Base-by-base conservation (phyloP, 495 filamentous ascomycete species). In the Aspergillus affinis region DNA sequence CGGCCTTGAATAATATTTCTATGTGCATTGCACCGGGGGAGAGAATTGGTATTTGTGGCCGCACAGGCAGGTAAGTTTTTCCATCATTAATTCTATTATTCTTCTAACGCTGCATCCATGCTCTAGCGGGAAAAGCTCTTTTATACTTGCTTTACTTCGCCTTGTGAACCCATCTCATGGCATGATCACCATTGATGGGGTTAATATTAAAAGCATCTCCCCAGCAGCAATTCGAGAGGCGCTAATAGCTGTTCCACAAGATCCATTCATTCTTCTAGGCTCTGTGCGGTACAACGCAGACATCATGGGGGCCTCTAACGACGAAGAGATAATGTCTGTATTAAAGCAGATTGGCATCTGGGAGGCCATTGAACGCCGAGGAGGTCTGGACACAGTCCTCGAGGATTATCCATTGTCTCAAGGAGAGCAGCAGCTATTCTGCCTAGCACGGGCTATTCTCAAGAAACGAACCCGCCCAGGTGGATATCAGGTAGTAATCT, bases 341-440 rank as follows among this genome's bases (percentile, higher is more conserved):
- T 65, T 85, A 2, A 29, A 70, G 19, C 66, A 61, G 18, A 75
- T 78, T 18, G 68, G 74, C 55, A 59, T 82, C 12, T 70, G 71
- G 72, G 63, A 74, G 12, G 20, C 74, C 12, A 67, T 83, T 27
- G 55, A 70, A 17, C 62, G 63, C 15, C 70, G 73, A 53, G 76
- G 77, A 19, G 77, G 79, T 0, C 55, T 82, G 6, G 75, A 79
- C 54, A 63, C 64, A 7, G 68, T 72, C 4, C 61, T 81, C 51
- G 69, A 78, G 9, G 69, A 62, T 6, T 68, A 73, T 10, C 59
- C 72, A 9, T 65, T 83, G 49, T 69, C 70, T 20, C 62, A 81
- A 49, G 81, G 81, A 4, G 75, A 83, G 55, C 67, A 69, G 21
- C 80, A 82, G 62, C 66, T 82, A 0, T 79, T 82, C 58, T 76